Conservation (phyloP, 495 filamentous ascomycete genomes). For the Penicillium simplicissimum region DNA sequence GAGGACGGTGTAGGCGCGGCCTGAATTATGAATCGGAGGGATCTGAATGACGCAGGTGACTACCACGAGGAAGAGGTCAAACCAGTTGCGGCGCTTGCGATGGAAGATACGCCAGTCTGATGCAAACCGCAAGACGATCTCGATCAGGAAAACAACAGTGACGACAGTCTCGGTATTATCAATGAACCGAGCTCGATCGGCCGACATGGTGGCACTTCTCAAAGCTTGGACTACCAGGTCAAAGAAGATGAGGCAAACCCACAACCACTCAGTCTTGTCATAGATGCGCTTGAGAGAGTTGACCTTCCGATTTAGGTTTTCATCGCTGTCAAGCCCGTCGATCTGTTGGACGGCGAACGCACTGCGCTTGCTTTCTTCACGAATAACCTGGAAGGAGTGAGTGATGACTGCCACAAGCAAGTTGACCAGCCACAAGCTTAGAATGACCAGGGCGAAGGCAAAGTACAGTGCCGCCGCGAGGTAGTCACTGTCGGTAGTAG, state of each 20-base stretch:
- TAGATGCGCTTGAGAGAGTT: constrained; percentile 68
- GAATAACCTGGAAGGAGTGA: constrained; percentile 96
- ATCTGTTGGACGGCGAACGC: constrained; percentile 83
- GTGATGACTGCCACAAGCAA: constrained; percentile 98
- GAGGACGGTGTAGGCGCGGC: constrained; percentile 81
- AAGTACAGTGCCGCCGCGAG: constrained; percentile 83
- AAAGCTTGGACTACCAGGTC: constrained; percentile 74
- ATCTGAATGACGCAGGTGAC: constrained; percentile 85
- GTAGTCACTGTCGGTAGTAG: constrained; percentile 87
- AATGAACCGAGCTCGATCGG: constrained; percentile 54
- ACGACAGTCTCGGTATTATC: constrained; percentile 72
- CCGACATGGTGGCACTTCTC: constrained; percentile 72
- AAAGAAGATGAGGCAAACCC: constrained; percentile 77
- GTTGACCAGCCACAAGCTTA: constrained; percentile 96
- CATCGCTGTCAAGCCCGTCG: constrained; percentile 39
- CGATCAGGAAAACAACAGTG: constrained; percentile 74
- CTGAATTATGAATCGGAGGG: constrained; percentile 74
- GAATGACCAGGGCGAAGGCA: constrained; percentile 80
- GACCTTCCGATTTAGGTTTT: constrained; percentile 37
- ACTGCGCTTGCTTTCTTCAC: constrained; percentile 92
- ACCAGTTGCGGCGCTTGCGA: constrained; percentile 66
- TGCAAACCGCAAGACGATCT: constrained; percentile 79
- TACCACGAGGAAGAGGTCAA: constrained; percentile 77
- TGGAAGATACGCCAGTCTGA: constrained; percentile 81
- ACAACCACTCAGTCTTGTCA: constrained; percentile 71